Evolutionary conservation across 2,329 filamentous ascomycete genomes (phyloP).

Genomic region (Hymenoscyphus salicellus): DNA sequence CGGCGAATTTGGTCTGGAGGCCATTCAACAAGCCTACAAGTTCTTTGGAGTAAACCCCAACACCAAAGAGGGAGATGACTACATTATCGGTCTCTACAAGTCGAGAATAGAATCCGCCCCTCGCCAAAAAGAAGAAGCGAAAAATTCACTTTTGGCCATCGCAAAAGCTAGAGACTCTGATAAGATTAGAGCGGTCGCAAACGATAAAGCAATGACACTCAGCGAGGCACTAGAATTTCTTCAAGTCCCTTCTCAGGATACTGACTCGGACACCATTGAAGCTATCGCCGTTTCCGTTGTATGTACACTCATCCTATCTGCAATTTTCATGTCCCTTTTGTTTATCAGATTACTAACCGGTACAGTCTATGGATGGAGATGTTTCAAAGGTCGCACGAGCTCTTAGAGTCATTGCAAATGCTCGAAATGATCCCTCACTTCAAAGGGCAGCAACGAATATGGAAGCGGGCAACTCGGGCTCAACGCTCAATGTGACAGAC

Average conservation of each 20-base stretch:
- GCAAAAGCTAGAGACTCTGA: conserved; percentile 56
- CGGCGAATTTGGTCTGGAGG: conserved; percentile 54
- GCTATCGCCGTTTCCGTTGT: conserved; percentile 34
- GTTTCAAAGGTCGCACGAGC: conserved; percentile 33
- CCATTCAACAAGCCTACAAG: conserved; percentile 56
- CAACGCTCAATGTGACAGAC: conserved; percentile 29
- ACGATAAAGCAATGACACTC: conserved; percentile 55
- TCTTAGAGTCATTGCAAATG: conserved; percentile 32
- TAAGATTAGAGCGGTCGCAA: conserved; percentile 55
- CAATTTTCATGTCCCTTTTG: background rate
- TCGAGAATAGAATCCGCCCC: conserved; percentile 55
- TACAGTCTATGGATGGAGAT: conserved; percentile 32
- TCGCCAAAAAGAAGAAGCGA: conserved; percentile 52
- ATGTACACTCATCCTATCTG: conserved; percentile 13
- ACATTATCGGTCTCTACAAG: conserved; percentile 60
- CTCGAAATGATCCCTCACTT: conserved; percentile 29
- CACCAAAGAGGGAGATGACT: conserved; percentile 50
- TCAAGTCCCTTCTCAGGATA: conserved; percentile 38
- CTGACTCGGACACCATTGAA: conserved; percentile 34
- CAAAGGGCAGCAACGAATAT: conserved; percentile 30
- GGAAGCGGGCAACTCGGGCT: conserved; percentile 28
- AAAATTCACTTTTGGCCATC: conserved; percentile 56
- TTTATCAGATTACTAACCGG: conserved; percentile 7
- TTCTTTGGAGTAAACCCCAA: conserved; percentile 54
- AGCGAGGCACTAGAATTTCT: conserved; percentile 63